Conservation (phyloP, 306 rosid genomes). For the Trichosanthes cucumerina region DNA sequence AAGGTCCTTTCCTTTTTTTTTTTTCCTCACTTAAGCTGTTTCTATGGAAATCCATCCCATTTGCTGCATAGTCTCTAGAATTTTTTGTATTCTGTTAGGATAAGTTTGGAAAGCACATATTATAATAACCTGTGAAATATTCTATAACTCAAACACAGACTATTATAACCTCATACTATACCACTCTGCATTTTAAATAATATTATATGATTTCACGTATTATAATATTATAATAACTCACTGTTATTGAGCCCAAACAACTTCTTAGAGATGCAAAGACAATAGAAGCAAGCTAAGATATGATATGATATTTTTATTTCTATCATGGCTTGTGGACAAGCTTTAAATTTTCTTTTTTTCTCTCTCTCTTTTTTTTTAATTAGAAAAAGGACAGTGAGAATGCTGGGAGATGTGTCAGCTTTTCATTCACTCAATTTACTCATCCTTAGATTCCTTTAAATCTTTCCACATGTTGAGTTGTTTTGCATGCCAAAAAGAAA, state of each 20-base stretch:
- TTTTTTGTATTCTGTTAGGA: neutral
- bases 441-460: conserved; percentile 2
- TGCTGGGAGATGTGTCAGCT: conserved; percentile 23
- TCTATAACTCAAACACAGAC: no score
- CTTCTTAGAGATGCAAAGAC: neutral
- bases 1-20: neutral
- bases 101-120: no score
- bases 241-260: no score
- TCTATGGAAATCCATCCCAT: neutral
- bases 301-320: conserved; percentile 8
- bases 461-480: conserved; percentile 10
- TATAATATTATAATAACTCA: no score
- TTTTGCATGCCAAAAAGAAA: neutral
- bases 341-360: conserved; percentile 28
- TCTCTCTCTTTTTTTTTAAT: conserved; percentile 21
- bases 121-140: no score
- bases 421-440: conserved; percentile 21
- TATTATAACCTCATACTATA: no score
- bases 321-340: conserved; percentile 31
- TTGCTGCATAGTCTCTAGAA: neutral
- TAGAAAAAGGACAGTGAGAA: neutral
- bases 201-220: no score
- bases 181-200: no score
- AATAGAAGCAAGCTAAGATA: conserved; percentile 1
- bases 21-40: neutral